These are phyloP conservation scores for Coelastrella sp. DNA, from an alignment of 139 green algal genomes.

Conservation along the genomic window DNA sequence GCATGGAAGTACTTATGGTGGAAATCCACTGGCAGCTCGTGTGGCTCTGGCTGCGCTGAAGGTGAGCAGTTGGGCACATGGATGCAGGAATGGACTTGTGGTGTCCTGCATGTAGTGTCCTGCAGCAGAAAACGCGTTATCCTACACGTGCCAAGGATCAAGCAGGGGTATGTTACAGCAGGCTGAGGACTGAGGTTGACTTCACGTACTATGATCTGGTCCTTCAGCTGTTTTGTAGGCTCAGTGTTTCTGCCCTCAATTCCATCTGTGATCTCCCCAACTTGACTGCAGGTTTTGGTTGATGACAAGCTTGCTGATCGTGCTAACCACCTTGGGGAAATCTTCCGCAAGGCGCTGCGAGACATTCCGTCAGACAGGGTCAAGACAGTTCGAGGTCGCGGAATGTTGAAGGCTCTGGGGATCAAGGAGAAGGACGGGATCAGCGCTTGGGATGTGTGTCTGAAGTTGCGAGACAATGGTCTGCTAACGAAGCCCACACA, in stretches of 20 bases:
- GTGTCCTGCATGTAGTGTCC: neutral
- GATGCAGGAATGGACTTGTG: neutral
- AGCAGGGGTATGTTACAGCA: too few species aligned
- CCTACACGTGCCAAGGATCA: too few species aligned
- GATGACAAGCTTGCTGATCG: constrained; percentile 94
- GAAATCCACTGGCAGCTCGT: constrained; percentile 91
- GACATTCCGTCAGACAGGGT: constrained; percentile 56
- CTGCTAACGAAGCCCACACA: constrained; percentile 98
- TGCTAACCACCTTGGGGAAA: constrained; percentile 72
- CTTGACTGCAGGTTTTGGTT: constrained; percentile 80
- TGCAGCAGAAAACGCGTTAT: too few species aligned
- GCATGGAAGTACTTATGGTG: constrained; percentile 94
- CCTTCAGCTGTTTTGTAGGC: neutral
- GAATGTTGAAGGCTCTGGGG: constrained; percentile 92
- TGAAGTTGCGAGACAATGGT: constrained; percentile 84
- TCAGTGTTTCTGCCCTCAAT: too few species aligned
- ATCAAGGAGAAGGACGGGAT: constrained; percentile 75
- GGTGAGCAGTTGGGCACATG: constrained; percentile 52
- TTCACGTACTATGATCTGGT: too few species aligned
- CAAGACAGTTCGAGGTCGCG: constrained; percentile 82
- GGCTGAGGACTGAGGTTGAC: too few species aligned
- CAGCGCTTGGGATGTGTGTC: constrained; percentile 91
- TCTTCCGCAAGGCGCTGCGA: constrained; percentile 74
- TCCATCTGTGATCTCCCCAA: neutral
- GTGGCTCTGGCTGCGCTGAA: constrained; percentile 92